phyloP scores from a whole-genome alignment of 1,139 yeast species.

The Pichia sp. region DNA sequence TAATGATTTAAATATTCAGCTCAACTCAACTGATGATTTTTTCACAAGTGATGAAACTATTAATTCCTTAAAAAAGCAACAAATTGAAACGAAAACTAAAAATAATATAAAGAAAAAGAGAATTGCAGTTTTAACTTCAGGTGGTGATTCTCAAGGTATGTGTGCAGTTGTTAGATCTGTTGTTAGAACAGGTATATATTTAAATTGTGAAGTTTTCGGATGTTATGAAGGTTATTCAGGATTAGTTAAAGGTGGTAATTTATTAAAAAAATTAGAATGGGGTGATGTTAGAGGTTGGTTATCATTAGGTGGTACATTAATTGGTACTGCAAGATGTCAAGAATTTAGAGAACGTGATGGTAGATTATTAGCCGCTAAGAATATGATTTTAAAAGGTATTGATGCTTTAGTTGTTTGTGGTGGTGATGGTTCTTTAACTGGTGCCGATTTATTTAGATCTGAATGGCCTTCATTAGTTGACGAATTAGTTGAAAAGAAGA shows the following conservation, averaged over 20 bases:
- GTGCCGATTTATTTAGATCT: conserved; percentile 87
- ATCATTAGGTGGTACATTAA: conserved; percentile 87
- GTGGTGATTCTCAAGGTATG: conserved; percentile 99
- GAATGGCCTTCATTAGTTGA: conserved; percentile 88
- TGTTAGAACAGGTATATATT: conserved; percentile 79
- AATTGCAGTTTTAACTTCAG: conserved; percentile 95
- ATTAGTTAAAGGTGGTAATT: conserved; percentile 74
- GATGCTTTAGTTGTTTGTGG: conserved; percentile 98
- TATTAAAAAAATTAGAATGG: conserved; percentile 78
- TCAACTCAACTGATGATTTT: conserved; percentile 14
- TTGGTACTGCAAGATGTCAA: conserved; percentile 92
- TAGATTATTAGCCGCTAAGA: conserved; percentile 72
- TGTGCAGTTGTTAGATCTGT: conserved; percentile 93
- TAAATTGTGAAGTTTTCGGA: conserved; percentile 92
- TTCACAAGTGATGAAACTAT: conserved; percentile 12
- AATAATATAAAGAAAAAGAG: conserved; percentile 29
- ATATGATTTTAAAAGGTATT: conserved; percentile 80
- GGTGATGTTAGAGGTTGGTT: conserved; percentile 90
- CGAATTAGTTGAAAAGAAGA: conserved; percentile 54
- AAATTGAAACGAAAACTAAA: conserved; percentile 5
- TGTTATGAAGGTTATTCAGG: conserved; percentile 95
- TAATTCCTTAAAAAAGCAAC: conserved; percentile 9
- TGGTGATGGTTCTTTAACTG: conserved; percentile 97
- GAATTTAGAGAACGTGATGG: conserved; percentile 83
- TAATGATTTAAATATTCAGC: conserved; percentile 4